Percentiles rank a stretch among this genome's conserved stretches.
Evolutionary conservation across 306 rosid species (phyloP).

Genomic region (Vigna radiata): DNA sequence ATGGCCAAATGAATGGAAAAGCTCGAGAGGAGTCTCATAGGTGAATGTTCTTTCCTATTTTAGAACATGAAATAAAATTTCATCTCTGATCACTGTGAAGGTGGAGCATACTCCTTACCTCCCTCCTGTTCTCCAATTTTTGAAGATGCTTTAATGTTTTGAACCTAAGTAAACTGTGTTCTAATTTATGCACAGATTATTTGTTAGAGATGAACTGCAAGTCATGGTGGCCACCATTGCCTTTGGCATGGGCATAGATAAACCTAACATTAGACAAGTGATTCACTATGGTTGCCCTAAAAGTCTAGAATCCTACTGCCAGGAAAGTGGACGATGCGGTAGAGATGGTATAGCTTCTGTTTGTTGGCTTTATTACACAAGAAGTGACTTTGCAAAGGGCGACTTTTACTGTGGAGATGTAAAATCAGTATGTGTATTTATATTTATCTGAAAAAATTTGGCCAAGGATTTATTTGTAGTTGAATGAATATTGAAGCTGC

Average conservation of each 20-base stretch:
- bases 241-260: constrained; percentile 98
- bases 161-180: constrained; percentile 34
- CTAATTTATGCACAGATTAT: constrained; percentile 66
- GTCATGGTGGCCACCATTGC: constrained; percentile 95
- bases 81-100: constrained; percentile 38
- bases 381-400: constrained; percentile 76
- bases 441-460: constrained; percentile 19
- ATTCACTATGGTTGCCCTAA: constrained; percentile 97
- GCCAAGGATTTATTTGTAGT: constrained; percentile 13
- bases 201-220: constrained; percentile 79
- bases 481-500: constrained; percentile 41
- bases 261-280: constrained; percentile 89
- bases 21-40: constrained; percentile 91
- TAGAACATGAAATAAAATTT: constrained; percentile 38
- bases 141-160: constrained; percentile 37
- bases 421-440: constrained; percentile 58
- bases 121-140: background rate
- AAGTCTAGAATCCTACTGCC: constrained; percentile 88
- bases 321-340: constrained; percentile 95
- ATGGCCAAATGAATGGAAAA: constrained; percentile 76
- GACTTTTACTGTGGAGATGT: constrained; percentile 69
- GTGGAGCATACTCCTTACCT: constrained; percentile 28
- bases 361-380: constrained; percentile 94
- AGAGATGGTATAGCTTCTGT: constrained; percentile 93
- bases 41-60: constrained; percentile 48